Percentiles rank a stretch among this genome's conserved stretches.
phyloP scores from a whole-genome alignment of 2,329 filamentous ascomycete genomes.

The Nakataea oryzae region DNA sequence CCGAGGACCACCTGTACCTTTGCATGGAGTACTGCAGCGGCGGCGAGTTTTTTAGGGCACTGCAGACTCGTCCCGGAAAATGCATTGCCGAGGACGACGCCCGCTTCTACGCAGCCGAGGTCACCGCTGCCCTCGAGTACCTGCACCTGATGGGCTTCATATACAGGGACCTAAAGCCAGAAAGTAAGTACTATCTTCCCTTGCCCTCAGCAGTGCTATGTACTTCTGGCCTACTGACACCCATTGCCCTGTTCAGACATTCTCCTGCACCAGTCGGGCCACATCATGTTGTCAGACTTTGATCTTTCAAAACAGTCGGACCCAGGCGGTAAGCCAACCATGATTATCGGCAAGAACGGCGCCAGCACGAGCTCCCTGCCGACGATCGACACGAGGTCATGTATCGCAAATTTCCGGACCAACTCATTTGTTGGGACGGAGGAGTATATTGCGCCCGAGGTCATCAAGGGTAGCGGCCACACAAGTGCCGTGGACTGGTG shows the following conservation, averaged over 20 bases:
- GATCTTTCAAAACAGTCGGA: slow-evolving; percentile 97
- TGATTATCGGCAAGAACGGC: slow-evolving; percentile 89
- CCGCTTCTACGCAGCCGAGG: slow-evolving; percentile 93
- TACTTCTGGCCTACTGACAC: background rate
- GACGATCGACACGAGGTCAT: slow-evolving; percentile 97
- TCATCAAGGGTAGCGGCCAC: slow-evolving; percentile 97
- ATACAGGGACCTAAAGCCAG: slow-evolving; percentile 93
- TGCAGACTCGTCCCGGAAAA: slow-evolving; percentile 94
- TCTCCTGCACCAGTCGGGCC: slow-evolving; percentile 93
- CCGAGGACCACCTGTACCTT: slow-evolving; percentile 95
- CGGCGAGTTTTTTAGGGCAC: slow-evolving; percentile 92
- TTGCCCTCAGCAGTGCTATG: background rate
- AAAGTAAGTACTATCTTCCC: slow-evolving; percentile 58
- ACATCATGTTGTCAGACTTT: slow-evolving; percentile 99
- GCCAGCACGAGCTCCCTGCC: slow-evolving; percentile 78
- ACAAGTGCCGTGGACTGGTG: slow-evolving; percentile 99
- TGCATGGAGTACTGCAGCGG: slow-evolving; percentile 99
- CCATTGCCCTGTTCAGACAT: slow-evolving; percentile 55
- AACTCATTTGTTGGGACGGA: slow-evolving; percentile 98
- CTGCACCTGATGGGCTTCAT: slow-evolving; percentile 99
- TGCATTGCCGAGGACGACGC: slow-evolving; percentile 96
- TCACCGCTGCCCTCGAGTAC: slow-evolving; percentile 92
- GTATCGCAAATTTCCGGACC: slow-evolving; percentile 94
- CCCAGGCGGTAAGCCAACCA: slow-evolving; percentile 87
- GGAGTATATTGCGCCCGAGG: slow-evolving; percentile 97